Percentiles rank a stretch among this genome's conserved stretches.
phyloP scores from a whole-genome alignment of 1,139 yeast species.

The Candida labiduridarum region DNA sequence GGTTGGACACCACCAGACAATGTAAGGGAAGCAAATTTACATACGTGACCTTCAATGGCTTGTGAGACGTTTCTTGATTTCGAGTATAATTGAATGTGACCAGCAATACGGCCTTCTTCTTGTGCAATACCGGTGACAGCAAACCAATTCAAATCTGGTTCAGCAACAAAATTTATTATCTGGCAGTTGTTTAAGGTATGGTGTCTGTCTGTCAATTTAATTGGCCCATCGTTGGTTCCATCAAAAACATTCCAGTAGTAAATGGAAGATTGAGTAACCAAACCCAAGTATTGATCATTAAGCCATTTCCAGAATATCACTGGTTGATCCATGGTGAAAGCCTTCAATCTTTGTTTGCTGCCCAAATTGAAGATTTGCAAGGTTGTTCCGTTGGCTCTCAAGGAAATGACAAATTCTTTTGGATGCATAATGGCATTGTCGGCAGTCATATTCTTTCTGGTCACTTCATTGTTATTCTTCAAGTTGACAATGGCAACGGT shows the following conservation, averaged over 20 bases:
- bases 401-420: slow-evolving; percentile 78
- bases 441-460: slow-evolving; percentile 93
- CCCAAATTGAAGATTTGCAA: slow-evolving; percentile 91
- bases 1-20: slow-evolving; percentile 75
- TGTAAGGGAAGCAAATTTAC: slow-evolving; percentile 77
- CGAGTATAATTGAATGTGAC: slow-evolving; percentile 91
- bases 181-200: slow-evolving; percentile 78
- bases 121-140: slow-evolving; percentile 95
- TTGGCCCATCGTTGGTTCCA: slow-evolving; percentile 77
- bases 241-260: slow-evolving; percentile 86
- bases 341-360: slow-evolving; percentile 85
- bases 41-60: slow-evolving; percentile 97
- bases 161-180: slow-evolving; percentile 88
- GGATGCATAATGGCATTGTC: slow-evolving; percentile 99
- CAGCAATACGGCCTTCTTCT: slow-evolving; percentile 93
- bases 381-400: slow-evolving; percentile 95
- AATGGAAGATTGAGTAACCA: slow-evolving; percentile 76
- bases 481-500: slow-evolving; percentile 92
- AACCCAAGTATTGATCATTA: slow-evolving; percentile 69
- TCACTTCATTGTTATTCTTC: slow-evolving; percentile 69
- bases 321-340: slow-evolving; percentile 84
- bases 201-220: slow-evolving; percentile 81
- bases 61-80: slow-evolving; percentile 90
- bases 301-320: slow-evolving; percentile 98
- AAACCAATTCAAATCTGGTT: slow-evolving; percentile 85